These are phyloP conservation scores for Chenopodium formosanum DNA, from an alignment of 148 eudicot genomes.

Conservation along the genomic window DNA sequence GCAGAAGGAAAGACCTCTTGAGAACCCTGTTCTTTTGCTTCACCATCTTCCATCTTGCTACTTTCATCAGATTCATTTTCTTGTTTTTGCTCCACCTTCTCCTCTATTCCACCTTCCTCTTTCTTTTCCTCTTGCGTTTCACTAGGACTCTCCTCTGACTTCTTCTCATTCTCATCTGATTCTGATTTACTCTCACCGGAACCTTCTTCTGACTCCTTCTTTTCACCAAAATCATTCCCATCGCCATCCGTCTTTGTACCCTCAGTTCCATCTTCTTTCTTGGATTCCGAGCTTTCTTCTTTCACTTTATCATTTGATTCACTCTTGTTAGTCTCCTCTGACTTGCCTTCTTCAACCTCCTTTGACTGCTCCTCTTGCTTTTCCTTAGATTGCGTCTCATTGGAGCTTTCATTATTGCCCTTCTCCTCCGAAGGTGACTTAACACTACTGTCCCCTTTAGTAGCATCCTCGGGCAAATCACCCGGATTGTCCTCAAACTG, in stretches of 20 bases:
- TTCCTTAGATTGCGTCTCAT: conserved; percentile 33
- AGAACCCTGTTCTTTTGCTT: conserved; percentile 28
- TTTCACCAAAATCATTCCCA: conserved; percentile 39
- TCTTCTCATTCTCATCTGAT: conserved; percentile 34
- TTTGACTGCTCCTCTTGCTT: conserved; percentile 25
- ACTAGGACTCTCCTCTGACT: conserved; percentile 35
- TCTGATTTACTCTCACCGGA: conserved; percentile 36
- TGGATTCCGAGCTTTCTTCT: conserved; percentile 39
- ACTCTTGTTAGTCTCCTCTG: conserved; percentile 25
- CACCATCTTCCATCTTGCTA: conserved; percentile 37
- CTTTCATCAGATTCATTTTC: conserved; percentile 41
- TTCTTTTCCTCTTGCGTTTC: conserved; percentile 36
- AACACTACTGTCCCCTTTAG: conserved; percentile 52
- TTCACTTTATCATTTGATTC: conserved; percentile 28
- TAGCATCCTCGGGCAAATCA: conserved; percentile 74
- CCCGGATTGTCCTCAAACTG: conserved; percentile 78
- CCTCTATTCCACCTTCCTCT: conserved; percentile 38
- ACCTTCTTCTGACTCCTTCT: conserved; percentile 36
- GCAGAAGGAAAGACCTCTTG: conserved; percentile 67
- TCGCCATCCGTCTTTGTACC: conserved; percentile 33
- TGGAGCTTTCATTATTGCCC: conserved; percentile 25
- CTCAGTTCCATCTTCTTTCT: conserved; percentile 42
- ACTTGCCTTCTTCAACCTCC: conserved; percentile 32
- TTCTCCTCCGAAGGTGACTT: conserved; percentile 36
- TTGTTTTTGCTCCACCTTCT: conserved; percentile 37